A percentile compares a stretch with the other conserved stretches of the same genome.
Evolutionary conservation across 305 asterid species (phyloP).

Genomic region (Fraxinus sp.): DNA sequence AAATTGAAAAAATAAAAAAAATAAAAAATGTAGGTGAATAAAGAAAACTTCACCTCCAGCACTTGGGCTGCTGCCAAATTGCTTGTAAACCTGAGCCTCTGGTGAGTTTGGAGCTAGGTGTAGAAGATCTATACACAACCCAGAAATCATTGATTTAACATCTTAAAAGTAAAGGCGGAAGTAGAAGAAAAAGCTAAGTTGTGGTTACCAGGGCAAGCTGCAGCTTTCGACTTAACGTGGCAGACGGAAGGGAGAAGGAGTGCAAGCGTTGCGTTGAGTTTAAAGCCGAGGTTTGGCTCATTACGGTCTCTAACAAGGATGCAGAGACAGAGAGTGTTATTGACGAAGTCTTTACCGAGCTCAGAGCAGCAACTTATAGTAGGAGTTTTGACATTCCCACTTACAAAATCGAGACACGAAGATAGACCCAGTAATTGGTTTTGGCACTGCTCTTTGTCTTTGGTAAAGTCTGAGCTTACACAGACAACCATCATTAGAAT

Average conservation of each 20-base stretch:
- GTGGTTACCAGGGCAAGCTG: conserved; percentile 32
- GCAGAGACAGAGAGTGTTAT: conserved; percentile 41
- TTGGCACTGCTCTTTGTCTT: conserved; percentile 39
- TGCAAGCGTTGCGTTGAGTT: conserved; percentile 50
- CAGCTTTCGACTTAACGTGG: conserved; percentile 23
- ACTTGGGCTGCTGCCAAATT: conserved; percentile 22
- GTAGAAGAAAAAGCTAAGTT: neutral
- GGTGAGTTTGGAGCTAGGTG: conserved; percentile 45
- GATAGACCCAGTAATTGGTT: conserved; percentile 32
- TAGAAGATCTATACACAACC: conserved; percentile 34
- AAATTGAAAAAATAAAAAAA: neutral
- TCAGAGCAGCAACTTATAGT: conserved; percentile 38
- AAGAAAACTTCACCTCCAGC: conserved; percentile 29
- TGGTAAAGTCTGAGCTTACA: conserved; percentile 36
- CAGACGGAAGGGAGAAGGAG: conserved; percentile 35
- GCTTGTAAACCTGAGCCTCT: conserved; percentile 47
- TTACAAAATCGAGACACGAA: conserved; percentile 37
- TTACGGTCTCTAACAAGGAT: conserved; percentile 40
- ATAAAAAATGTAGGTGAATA: neutral
- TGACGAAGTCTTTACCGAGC: conserved; percentile 26
- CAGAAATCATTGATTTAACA: neutral
- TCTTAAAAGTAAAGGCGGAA: neutral
- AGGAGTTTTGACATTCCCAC: conserved; percentile 37
- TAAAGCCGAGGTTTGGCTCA: conserved; percentile 38
- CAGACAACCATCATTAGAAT: conserved; percentile 20